Percentiles rank a stretch among this genome's conserved stretches.
Conservation (phyloP, 1,139 yeast genomes). For the Diutina scorzettiae region DNA sequence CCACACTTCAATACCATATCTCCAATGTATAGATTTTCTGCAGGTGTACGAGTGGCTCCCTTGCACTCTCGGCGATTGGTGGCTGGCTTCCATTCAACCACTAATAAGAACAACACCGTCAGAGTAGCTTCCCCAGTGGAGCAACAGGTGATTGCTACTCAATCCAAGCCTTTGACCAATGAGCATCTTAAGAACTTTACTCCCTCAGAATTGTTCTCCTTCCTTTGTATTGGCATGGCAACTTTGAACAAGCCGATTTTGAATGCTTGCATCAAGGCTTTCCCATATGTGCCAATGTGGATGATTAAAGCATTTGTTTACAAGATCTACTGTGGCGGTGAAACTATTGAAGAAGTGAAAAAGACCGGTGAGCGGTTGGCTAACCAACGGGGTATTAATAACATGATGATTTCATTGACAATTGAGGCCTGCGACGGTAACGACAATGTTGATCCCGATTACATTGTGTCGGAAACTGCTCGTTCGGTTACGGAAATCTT, state of each 20-base stretch:
- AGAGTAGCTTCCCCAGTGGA: background rate
- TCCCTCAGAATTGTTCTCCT: conserved; percentile 40
- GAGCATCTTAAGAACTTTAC: conserved; percentile 23
- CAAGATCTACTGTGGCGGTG: conserved; percentile 88
- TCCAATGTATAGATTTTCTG: background rate
- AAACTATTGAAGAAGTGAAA: conserved; percentile 55
- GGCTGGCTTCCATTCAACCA: background rate
- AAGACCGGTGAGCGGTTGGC: conserved; percentile 52
- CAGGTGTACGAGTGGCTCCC: conserved; percentile 1
- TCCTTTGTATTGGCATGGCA: conserved; percentile 54
- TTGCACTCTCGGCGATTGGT: background rate
- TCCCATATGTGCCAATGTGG: conserved; percentile 66
- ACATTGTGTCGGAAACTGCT: conserved; percentile 55
- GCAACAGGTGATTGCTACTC: background rate
- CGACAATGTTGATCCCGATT: conserved; percentile 46
- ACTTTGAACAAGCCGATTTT: conserved; percentile 53
- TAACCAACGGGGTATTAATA: conserved; percentile 64
- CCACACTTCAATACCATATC: background rate
- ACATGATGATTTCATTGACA: conserved; percentile 89
- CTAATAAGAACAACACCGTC: conserved; percentile 1
- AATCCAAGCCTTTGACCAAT: background rate
- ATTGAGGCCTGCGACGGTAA: conserved; percentile 87
- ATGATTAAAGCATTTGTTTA: conserved; percentile 64
- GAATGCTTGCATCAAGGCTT: conserved; percentile 47
- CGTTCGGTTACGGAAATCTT: conserved; percentile 58